Evolutionary conservation across 2,329 filamentous ascomycete species (phyloP), one percentile per base, ranked within the genome.

Genomic region (Aspergillus ochraceoroseus): DNA sequence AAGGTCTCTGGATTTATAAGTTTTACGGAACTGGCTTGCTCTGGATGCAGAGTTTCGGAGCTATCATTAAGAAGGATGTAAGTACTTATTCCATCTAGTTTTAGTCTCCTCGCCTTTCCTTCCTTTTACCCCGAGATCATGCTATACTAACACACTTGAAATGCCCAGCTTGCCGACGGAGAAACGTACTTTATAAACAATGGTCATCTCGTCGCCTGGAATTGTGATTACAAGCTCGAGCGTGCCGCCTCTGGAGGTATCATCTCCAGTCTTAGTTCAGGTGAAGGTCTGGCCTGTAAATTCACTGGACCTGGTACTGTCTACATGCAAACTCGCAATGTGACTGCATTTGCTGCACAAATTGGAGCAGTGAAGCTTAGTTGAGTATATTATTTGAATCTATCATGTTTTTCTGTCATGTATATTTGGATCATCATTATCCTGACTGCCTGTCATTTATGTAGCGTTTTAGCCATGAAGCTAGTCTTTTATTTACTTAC

Each of bases 181-280:
- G 90, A 96, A 62, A 84, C 83, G 53, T 96, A 95, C 65, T 87
- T 92, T 51, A 82, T 95, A 41, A 87, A 95, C 57, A 95, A 95
- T 55, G 87, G 87, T 2, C 88, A 96, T 54, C 74, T 96, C 1
- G 88, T 96, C 0, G 90, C 92, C 0, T 98, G 92, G 92, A 95
- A 95, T 62, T 89, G 85, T 59, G 87, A 94, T 58, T 98, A 96
- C 57, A 76, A 86, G 3, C 80, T 98, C 48, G 88, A 95, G 68
- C 82, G 92, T 11, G 84, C 94, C 3, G 82, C 90, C 0, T 92
- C 85, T 2, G 92, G 92, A 2, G 92, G 92, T 25, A 81, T 98
- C 48, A 83, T 98, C n/a, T 90, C 86, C n/a, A 82, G 83, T 7
- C 65, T 95, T 14, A 80, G 82, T 18, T 82, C 87, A 0, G 84